Conservation (phyloP, 2,329 filamentous ascomycete genomes). For the Calycina marina region DNA sequence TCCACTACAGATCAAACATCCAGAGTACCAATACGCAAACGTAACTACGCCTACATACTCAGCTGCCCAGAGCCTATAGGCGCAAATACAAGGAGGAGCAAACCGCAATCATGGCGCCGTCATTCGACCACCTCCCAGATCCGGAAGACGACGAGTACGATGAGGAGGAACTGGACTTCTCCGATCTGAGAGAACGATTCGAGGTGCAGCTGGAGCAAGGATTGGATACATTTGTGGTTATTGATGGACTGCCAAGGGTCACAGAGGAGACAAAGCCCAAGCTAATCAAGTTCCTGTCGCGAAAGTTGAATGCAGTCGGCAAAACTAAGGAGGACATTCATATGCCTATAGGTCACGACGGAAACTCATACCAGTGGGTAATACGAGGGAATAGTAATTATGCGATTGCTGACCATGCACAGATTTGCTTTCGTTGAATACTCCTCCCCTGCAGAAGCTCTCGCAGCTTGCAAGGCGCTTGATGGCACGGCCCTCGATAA, state of each 20-base stretch:
- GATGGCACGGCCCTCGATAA: slow-evolving; percentile 84
- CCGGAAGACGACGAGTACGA: slow-evolving; percentile 77
- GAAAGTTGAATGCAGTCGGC: slow-evolving; percentile 79
- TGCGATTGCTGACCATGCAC: slow-evolving; percentile 9
- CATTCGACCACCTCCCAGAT: slow-evolving; percentile 84
- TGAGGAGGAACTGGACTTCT: slow-evolving; percentile 89
- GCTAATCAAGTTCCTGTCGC: slow-evolving; percentile 88
- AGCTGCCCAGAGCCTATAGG: no score
- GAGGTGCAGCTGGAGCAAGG: slow-evolving; percentile 94
- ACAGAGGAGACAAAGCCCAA: slow-evolving; percentile 84
- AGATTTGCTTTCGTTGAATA: slow-evolving; percentile 98
- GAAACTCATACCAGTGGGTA: slow-evolving; percentile 69
- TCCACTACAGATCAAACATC: no score
- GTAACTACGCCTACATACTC: slow-evolving; percentile 1
- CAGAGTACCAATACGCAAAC: no score
- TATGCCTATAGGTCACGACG: slow-evolving; percentile 86
- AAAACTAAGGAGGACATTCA: slow-evolving; percentile 77
- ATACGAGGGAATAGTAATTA: neutral
- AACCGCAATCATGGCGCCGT: slow-evolving; percentile 64
- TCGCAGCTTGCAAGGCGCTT: slow-evolving; percentile 77
- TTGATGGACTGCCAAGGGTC: slow-evolving; percentile 85
- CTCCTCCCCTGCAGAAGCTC: slow-evolving; percentile 75
- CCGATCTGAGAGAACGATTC: slow-evolving; percentile 85
- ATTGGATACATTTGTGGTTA: slow-evolving; percentile 88
- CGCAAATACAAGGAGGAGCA: slow-evolving; percentile 2